A percentile compares a stretch with the other conserved stretches of the same genome.
These are phyloP conservation scores for Kazachstania taianensis DNA, from an alignment of 805 yeast genomes.

Conservation along the genomic window DNA sequence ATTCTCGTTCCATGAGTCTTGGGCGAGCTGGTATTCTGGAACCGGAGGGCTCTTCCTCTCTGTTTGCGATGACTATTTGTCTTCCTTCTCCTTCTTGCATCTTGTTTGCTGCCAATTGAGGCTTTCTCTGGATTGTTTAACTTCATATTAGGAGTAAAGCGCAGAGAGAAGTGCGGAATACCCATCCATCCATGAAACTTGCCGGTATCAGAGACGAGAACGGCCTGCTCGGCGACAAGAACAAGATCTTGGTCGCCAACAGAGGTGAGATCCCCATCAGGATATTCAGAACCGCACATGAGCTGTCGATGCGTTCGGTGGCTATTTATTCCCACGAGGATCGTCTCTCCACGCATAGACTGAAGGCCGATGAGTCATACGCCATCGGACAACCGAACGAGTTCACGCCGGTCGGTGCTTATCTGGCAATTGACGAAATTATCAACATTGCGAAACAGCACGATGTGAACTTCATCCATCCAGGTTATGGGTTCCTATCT, in stretches of 20 bases:
- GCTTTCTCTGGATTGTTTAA: too few relatives aligned
- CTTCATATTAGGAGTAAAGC: too few relatives aligned
- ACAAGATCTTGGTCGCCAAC: constrained; percentile 68
- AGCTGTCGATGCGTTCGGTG: constrained; percentile 90
- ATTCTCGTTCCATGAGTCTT: too few relatives aligned
- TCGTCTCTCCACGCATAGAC: constrained; percentile 84
- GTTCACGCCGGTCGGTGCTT: constrained; percentile 91
- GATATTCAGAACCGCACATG: constrained; percentile 96
- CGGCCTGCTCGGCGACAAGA: constrained; percentile 31
- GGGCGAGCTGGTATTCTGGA: too few relatives aligned
- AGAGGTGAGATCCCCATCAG: constrained; percentile 80
- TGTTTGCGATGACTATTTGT: too few relatives aligned
- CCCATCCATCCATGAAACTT: constrained; percentile 11
- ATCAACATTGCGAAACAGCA: constrained; percentile 73
- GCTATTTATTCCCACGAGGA: constrained; percentile 97
- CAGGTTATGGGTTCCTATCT: constrained; percentile 84
- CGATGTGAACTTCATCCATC: constrained; percentile 78
- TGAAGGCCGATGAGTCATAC: constrained; percentile 90
- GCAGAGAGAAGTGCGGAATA: not conserved
- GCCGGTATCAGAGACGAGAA: constrained; percentile 28
- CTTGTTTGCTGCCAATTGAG: too few relatives aligned
- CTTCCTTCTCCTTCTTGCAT: too few relatives aligned
- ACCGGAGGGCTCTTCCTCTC: too few relatives aligned
- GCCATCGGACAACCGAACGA: constrained; percentile 85
- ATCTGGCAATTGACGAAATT: constrained; percentile 90